Evolutionary conservation across 1,284 basidiomycete genomes (phyloP), one percentile per base, ranked within the genome.

Genomic region (Pisolithus thermaeus): DNA sequence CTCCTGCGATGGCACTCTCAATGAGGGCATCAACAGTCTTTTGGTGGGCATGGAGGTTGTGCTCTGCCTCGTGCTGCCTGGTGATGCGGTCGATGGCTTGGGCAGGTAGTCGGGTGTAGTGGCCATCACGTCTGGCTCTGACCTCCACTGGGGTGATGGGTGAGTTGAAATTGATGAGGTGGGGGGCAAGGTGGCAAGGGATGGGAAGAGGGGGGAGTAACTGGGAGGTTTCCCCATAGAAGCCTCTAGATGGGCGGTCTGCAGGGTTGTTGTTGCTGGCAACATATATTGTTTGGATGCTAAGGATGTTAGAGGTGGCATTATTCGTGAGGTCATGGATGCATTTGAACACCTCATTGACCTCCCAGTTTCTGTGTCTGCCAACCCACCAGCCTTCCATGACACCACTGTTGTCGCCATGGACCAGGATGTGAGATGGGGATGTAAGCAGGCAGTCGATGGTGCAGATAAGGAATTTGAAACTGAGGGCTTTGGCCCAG

Each of bases 371-470:
- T 43, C 4, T 32, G 30, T 32, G 30, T 32, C 30, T 32, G 30
- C 30, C 30, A 5, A 32, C 23, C 20, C 12, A 23, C 14, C 66
- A 68, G 0, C 64, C 65, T 40, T 64, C 66, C 27, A 66, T 53
- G 9, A 67, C 57, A 0, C 59, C 62, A 12, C 28, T 27, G 50
- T 68, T 68, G 56, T 68, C 65, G 0, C 66, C 63, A 23, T 46
- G 59, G 41, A 62, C 49, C 7, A 50, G 51, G 54, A 63, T 6
- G 45, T 46, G 47, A 36, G 36, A 7, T 4, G 23, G 20, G 7
- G 20, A 7, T 14, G 30, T 3, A 6, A n/a, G 11, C 28, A 28
- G 8, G 18, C 32, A 9, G 8, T 59, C 18, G 43, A 63, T 16
- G 23, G 56, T 38, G 12, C 12, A 38, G 22, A 60, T 47, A 32